Evolutionary conservation across 768 basidiomycete genomes (phyloP).

Genomic region (Lactarius sp.): DNA sequence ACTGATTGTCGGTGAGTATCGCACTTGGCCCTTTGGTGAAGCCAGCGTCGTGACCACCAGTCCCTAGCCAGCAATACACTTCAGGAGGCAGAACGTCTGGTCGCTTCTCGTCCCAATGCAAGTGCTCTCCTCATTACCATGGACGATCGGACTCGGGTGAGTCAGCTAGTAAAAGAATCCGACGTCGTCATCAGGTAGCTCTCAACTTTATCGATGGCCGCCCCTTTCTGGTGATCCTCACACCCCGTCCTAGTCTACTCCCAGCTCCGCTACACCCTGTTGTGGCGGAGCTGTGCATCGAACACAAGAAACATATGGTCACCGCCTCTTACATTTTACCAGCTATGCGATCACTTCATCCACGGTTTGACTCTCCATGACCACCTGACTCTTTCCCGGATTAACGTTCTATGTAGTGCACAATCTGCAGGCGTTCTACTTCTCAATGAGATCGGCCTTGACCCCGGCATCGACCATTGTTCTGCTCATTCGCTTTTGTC

Average conservation of each 20-base stretch:
- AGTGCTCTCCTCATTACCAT: slow-evolving; percentile 58
- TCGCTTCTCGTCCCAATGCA: slow-evolving; percentile 46
- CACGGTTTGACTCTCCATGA: slow-evolving; percentile 40
- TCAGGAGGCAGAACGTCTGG: slow-evolving; percentile 49
- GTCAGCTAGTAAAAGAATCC: slow-evolving; percentile 49
- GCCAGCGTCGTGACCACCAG: not conserved
- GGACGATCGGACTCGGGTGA: slow-evolving; percentile 41
- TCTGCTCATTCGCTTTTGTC: slow-evolving; percentile 71
- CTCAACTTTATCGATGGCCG: not conserved
- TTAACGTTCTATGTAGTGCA: slow-evolving; percentile 44
- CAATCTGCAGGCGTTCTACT: slow-evolving; percentile 58
- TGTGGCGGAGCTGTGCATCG: slow-evolving; percentile 71
- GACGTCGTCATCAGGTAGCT: slow-evolving; percentile 82
- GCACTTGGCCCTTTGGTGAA: not conserved
- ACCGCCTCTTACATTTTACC: slow-evolving; percentile 89
- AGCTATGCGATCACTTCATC: slow-evolving; percentile 63
- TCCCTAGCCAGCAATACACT: slow-evolving; percentile 66
- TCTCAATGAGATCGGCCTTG: slow-evolving; percentile 86
- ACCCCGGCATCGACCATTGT: slow-evolving; percentile 88
- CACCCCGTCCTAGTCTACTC: slow-evolving; percentile 52
- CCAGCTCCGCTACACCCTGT: slow-evolving; percentile 69
- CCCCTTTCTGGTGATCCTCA: not conserved
- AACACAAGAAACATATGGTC: slow-evolving; percentile 66
- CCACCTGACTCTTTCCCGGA: not conserved
- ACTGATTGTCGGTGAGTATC: slow-evolving; percentile 67